Base-by-base conservation (phyloP, 202 grass and related monocot species). In the Schoenoplectus triqueter region DNA sequence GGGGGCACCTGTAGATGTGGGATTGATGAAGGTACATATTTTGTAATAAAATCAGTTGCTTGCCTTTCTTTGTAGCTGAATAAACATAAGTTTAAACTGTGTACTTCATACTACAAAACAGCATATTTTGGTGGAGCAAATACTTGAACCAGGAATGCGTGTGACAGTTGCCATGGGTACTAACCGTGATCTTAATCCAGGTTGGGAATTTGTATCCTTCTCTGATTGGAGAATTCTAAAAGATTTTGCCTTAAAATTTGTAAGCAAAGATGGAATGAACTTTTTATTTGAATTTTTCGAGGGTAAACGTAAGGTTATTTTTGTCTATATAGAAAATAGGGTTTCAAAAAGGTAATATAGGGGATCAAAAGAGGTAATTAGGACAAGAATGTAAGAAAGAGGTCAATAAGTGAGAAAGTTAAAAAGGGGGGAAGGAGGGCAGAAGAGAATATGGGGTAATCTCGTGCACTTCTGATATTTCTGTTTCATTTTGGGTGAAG, bases 81-180 rank as follows among this genome's bases (percentile, higher is more conserved):
- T 56, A 57, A n/a, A 41, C 41, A 7, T 52, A 7, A 73, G 49
- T 63, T 82, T 72, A 50, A 67, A 61, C 4, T 75, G 7, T 79
- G 17, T 73, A 41, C 13, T 31, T 74, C 63, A 79, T 47, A 73
- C 56, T 87, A 68, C 84, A 78, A 39, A 85, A 57, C 90, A 98
- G 95, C 91, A 92, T 90, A 73, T 98, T 87, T 79, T 91, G 18
- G 89, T 98, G 77, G 89, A 95, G 62, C 89, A 95, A 91, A 83
- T 86, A 78, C 57, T 98, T 52, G 90, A 95, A 89, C 88, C 90
- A 19, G 91, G 95, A 77, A 89, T 92, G 78, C 90, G 95, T 80
- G 88, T 98, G 60, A 98, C 91, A 78, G 87, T 98, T 41, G 88
- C 89, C 39, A 98, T 95, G 93, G 95, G 95, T 69, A 90, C 86